Conservation (phyloP, 2,329 filamentous ascomycete species). For the Zasmidium cellare region DNA sequence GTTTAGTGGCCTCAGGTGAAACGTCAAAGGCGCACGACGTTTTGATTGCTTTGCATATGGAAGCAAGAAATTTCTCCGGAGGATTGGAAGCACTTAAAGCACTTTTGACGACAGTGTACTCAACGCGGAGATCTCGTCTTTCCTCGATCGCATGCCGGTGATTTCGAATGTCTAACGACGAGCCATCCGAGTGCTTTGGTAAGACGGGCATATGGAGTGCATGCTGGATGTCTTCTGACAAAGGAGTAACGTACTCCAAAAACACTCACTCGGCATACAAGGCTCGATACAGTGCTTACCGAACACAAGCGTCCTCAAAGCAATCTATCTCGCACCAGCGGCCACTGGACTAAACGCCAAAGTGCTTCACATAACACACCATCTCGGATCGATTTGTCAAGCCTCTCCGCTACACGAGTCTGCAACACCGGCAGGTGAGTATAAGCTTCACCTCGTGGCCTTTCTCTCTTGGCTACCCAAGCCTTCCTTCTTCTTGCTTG, state of each 20-base stretch:
- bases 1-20: background rate
- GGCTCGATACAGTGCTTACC: background rate
- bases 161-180: no score
- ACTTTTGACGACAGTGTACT: no score
- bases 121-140: no score
- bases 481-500: background rate
- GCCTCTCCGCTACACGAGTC: background rate
- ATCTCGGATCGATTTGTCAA: background rate
- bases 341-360: background rate
- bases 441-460: background rate
- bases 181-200: no score
- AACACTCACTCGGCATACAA: no score
- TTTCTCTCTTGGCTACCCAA: slow-evolving; percentile 9
- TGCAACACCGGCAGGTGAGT: background rate
- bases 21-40: background rate
- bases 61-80: background rate
- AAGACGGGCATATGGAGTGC: no score
- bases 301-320: background rate
- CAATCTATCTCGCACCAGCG: background rate
- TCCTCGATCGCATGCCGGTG: no score
- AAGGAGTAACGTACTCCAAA: no score
- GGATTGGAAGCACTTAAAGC: background rate
- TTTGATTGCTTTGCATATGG: background rate
- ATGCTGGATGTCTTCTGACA: no score
- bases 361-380: background rate